phyloP scores from a whole-genome alignment of 2,329 filamentous ascomycete species.

The Lasiodiplodia sp. region DNA sequence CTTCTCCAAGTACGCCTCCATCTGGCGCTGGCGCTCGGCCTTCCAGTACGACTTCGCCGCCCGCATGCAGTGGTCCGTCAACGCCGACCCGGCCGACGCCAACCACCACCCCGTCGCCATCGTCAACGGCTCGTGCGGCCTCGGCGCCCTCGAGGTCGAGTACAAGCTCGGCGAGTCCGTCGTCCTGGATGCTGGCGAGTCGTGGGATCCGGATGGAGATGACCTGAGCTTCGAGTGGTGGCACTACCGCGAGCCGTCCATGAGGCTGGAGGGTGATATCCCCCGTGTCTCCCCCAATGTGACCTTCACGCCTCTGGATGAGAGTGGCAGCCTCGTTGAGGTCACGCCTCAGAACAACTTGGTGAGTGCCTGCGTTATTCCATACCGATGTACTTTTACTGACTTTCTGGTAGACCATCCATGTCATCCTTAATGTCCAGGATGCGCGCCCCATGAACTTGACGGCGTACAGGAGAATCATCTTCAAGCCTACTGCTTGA shows the following conservation, averaged over 20 bases:
- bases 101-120: conserved; percentile 35
- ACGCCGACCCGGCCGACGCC: conserved; percentile 19
- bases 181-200: conserved; percentile 32
- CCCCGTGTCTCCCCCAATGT: conserved; percentile 22
- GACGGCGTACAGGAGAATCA: conserved; percentile 31
- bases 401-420: conserved; percentile 29
- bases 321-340: conserved; percentile 12
- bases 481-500: conserved; percentile 26
- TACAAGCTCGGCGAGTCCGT: conserved; percentile 31
- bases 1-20: conserved; percentile 42
- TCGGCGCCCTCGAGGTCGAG: conserved; percentile 23
- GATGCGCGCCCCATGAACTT: conserved; percentile 30
- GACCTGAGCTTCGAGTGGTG: conserved; percentile 34
- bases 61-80: conserved; percentile 50
- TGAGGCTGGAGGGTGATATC: conserved; percentile 19
- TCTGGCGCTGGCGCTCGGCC: conserved; percentile 53
- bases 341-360: conserved; percentile 28
- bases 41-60: conserved; percentile 55
- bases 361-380: conserved; percentile 9
- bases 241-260: conserved; percentile 32
- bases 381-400: not conserved
- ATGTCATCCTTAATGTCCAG: conserved; percentile 29
- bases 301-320: conserved; percentile 15
- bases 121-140: conserved; percentile 33
- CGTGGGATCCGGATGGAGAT: conserved; percentile 35